Base-by-base conservation (phyloP, 73 alveolate species). In the Symbiodinium natans region DNA sequence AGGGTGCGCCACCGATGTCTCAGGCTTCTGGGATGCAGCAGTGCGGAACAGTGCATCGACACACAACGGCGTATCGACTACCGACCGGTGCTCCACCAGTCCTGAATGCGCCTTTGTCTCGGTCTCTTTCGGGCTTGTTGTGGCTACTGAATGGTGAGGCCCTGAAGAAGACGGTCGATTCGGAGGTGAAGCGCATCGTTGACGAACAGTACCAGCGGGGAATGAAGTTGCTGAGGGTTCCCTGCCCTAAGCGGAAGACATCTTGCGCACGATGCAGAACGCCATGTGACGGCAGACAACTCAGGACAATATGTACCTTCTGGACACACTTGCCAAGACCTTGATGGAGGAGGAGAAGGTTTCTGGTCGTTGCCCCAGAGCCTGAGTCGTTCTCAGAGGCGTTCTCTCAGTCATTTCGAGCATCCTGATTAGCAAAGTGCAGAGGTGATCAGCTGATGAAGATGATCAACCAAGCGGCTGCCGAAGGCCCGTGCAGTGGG, bases 181-280 rank as follows among this genome's bases (percentile, higher is more conserved):
- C 63, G 48, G 96, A 90, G 87, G 96, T 90, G 96, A 90, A 90
- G 73, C 96, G 96, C 75, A 90, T 90, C 48, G 96, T 90, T 43
- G 87, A 90, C 48, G 96, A 63, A 48, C 96, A 90, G 87, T 90
- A 90, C 96, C 86, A 63, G 87, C 71, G 96, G 36, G 96, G 96
- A 41, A 90, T 68, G 96, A 63, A 39, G 71, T 38, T 90, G 54
- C 38, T 90, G 96, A 80, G 94, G 21, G 94, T 56, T 29, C 10
- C 92, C 41, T 33, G 7, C 2, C 34, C 34, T 5, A 33, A 15
- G 36, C 41, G 31, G 31, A 23, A n/a, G 27, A 34, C 8, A 9
- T 36, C n/a, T 77, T 77, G 21, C 10, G 29, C 93, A 2, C 5
- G 8, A 8, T 9, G 52, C 46, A 40, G 39, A n/a, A 41, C 3